Conservation (phyloP, 805 yeast genomes). For the Starmera dryadoides region DNA sequence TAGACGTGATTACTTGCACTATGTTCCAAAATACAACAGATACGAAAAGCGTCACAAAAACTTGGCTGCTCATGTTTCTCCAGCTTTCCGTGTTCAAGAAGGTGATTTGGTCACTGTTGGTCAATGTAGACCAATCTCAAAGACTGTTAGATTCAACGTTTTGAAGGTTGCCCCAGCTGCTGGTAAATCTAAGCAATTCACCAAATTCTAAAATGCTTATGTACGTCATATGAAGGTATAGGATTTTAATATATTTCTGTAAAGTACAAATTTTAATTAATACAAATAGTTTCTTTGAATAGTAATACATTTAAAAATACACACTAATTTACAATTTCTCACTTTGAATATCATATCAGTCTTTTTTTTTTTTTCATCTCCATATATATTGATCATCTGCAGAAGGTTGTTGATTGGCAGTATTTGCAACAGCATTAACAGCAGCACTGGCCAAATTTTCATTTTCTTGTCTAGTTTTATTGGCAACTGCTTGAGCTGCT, state of each 20-base stretch:
- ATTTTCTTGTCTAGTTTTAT: background rate
- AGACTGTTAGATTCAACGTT: slow-evolving; percentile 99
- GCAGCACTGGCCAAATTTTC: slow-evolving; percentile 11
- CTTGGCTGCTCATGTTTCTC: slow-evolving; percentile 99
- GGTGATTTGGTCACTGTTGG: slow-evolving; percentile 99
- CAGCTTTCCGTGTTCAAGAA: slow-evolving; percentile 99
- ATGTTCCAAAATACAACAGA: slow-evolving; percentile 99
- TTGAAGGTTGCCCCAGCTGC: slow-evolving; percentile 87
- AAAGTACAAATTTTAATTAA: background rate
- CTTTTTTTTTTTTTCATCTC: background rate
- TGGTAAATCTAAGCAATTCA: slow-evolving; percentile 87
- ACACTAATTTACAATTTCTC: too few relatives aligned
- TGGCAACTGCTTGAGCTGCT: background rate
- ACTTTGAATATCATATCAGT: too few relatives aligned
- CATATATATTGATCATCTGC: background rate
- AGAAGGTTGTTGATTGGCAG: background rate
- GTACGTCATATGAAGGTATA: background rate
- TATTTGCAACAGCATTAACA: slow-evolving; percentile 6
- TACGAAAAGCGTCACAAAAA: slow-evolving; percentile 99
- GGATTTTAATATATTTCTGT: background rate
- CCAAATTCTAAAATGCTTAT: slow-evolving; percentile 69
- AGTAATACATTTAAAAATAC: background rate
- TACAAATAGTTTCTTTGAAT: background rate
- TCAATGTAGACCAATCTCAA: slow-evolving; percentile 99
- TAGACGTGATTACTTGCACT: slow-evolving; percentile 99